Evolutionary conservation across 1,284 basidiomycete species (phyloP).

Genomic region (Puccinia horiana): DNA sequence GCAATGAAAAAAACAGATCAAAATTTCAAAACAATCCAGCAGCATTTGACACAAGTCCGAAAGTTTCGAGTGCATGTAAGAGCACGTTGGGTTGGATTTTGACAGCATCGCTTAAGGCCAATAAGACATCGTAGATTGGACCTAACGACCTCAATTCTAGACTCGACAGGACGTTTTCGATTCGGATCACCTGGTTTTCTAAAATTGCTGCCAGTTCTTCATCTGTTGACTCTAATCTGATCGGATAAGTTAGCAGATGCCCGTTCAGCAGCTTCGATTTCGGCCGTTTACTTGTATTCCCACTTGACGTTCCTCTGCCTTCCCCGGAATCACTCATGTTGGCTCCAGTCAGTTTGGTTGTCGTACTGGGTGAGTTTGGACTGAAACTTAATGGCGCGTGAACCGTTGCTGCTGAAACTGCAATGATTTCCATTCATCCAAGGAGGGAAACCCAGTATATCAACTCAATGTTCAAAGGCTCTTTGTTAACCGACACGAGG

Average conservation of each 20-base stretch:
- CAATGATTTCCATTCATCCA: not conserved
- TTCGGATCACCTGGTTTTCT: constrained; percentile 65
- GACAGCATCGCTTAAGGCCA: constrained; percentile 58
- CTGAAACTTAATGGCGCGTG: constrained; percentile 37
- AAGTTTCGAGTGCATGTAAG: constrained; percentile 55
- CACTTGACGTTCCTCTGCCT: not conserved
- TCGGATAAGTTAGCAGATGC: constrained; percentile 69
- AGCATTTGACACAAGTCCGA: constrained; percentile 45
- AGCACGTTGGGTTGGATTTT: constrained; percentile 54
- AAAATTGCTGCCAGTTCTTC: constrained; percentile 73
- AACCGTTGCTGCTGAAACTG: constrained; percentile 46
- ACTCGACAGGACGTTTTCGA: constrained; percentile 75
- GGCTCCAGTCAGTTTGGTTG: not conserved
- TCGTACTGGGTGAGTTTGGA: constrained; percentile 6
- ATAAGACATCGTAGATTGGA: constrained; percentile 57
- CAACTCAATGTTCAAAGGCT: constrained; percentile 27
- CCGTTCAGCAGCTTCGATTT: constrained; percentile 61
- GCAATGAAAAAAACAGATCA: not conserved
- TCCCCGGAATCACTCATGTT: not conserved
- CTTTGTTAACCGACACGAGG: constrained; percentile 64
- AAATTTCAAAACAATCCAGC: constrained; percentile 28
- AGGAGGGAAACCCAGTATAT: constrained; percentile 52
- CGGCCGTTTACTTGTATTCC: constrained; percentile 52
- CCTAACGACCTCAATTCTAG: constrained; percentile 60
- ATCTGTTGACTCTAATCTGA: constrained; percentile 74